A percentile compares a stretch with the other conserved stretches of the same genome.
phyloP scores from a whole-genome alignment of 345 rosid genomes.

The Psidium guajava region DNA sequence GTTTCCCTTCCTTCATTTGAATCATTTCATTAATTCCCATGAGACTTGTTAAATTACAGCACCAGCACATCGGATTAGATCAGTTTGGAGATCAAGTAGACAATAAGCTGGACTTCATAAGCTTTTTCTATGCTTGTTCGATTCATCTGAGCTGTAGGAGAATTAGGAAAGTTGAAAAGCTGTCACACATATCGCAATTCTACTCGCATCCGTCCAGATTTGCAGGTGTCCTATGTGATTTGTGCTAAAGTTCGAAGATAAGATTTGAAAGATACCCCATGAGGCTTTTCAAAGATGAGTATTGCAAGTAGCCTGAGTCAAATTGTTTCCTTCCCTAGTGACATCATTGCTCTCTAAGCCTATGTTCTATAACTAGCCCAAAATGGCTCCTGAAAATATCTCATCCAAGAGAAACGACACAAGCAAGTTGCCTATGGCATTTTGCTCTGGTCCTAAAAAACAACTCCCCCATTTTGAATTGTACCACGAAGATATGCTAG shows the following conservation, averaged over 20 bases:
- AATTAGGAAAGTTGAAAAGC: neutral
- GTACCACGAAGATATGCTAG: neutral
- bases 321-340: too few species aligned
- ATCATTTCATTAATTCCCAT: too few species aligned
- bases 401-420: slow-evolving; percentile 53
- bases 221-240: accelerated
- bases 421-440: slow-evolving; percentile 79
- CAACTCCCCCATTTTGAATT: neutral
- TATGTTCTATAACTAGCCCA: slow-evolving; percentile 81
- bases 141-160: neutral
- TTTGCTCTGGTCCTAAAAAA: slow-evolving; percentile 73
- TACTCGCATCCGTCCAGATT: neutral
- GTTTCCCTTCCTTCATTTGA: too few species aligned
- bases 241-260: neutral
- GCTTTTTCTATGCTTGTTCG: neutral
- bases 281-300: neutral
- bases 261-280: neutral
- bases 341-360: slow-evolving; percentile 5
- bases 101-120: neutral
- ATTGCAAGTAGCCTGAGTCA: neutral
- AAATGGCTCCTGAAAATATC: slow-evolving; percentile 50
- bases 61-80: neutral
- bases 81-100: neutral
- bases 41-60: too few species aligned
- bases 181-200: neutral